phyloP scores from a whole-genome alignment of 257 asterid species.

The Solanum habrochaites region DNA sequence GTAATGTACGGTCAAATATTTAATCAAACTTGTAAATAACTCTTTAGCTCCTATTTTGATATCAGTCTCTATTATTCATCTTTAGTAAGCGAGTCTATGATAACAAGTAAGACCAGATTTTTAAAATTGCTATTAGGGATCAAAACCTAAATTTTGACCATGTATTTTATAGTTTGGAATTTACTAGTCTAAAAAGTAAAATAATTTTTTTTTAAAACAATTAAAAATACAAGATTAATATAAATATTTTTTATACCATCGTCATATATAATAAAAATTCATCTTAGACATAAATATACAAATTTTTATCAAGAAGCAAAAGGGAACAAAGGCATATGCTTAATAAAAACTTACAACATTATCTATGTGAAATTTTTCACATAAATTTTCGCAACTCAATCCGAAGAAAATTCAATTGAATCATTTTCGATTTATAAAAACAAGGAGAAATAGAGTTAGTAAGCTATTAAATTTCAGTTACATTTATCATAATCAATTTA shows the following conservation, averaged over 20 bases:
- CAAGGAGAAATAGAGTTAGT: not conserved
- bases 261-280: not conserved
- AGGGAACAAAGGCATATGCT: not conserved
- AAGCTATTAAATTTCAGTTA: not conserved
- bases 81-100: not conserved
- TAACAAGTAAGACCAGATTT: not conserved
- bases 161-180: not conserved
- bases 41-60: not conserved
- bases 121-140: not conserved
- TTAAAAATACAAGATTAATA: not conserved
- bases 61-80: not conserved
- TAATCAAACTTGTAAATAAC: not conserved
- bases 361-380: not conserved
- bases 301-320: not conserved
- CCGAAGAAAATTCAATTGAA: not conserved
- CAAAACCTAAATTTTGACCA: not conserved
- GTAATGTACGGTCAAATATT: not conserved
- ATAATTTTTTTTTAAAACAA: not conserved
- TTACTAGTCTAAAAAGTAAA: not conserved
- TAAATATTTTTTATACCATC: no score
- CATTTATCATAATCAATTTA: not conserved
- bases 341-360: not conserved
- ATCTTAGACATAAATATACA: not conserved
- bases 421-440: not conserved
- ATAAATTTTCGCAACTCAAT: not conserved